Conservation (phyloP, 2,329 filamentous ascomycete genomes). For the Fonsecaea multimorphosa region DNA sequence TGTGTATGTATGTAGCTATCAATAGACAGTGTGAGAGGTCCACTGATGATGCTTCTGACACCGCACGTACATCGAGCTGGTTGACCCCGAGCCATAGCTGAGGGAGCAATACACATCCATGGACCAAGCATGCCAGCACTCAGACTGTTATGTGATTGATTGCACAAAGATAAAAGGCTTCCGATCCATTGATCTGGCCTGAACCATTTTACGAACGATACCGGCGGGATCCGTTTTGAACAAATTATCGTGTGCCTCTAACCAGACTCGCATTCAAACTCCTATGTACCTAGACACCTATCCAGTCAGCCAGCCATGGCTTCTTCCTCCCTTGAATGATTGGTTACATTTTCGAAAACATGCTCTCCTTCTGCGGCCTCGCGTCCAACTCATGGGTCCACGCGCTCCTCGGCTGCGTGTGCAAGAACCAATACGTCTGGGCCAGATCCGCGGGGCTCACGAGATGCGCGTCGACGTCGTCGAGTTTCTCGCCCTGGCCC, state of each 20-base stretch:
- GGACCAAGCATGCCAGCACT: not conserved
- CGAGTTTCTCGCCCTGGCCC: conserved; percentile 27
- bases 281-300: no score
- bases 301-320: no score
- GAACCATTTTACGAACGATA: no score
- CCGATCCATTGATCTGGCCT: no score
- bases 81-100: not conserved
- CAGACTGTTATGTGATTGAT: no score
- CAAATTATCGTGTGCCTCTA: no score
- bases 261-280: no score
- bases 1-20: not conserved
- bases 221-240: no score
- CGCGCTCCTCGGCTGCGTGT: conserved; percentile 58
- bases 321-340: no score
- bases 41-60: no score
- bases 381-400: conserved; percentile 64
- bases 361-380: conserved; percentile 41
- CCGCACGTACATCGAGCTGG: not conserved
- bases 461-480: conserved; percentile 30
- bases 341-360: conserved; percentile 35
- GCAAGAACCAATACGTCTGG: conserved; percentile 62
- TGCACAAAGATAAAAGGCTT: no score
- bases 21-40: no score
- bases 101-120: not conserved
- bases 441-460: conserved; percentile 53